phyloP scores from a whole-genome alignment of 352 stramenopile species.

The Globisporangium barbulae region DNA sequence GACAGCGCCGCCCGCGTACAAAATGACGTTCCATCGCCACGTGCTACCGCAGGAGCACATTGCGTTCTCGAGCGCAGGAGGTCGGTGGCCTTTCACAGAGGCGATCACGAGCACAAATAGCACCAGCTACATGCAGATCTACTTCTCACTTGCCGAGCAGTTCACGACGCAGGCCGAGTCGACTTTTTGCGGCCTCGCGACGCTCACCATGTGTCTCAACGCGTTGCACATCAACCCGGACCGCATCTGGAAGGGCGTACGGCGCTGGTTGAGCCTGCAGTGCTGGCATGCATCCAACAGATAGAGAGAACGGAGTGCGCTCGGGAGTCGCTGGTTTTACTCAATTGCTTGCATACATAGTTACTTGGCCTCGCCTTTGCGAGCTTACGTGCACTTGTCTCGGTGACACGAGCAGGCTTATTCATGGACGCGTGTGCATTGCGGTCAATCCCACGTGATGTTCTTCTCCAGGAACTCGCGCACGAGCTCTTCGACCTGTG shows the following conservation, averaged over 20 bases:
- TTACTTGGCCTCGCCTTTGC: not conserved
- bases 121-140: constrained; percentile 86
- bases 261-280: no score
- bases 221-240: constrained; percentile 72
- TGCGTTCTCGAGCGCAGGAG: constrained; percentile 81
- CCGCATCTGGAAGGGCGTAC: constrained; percentile 63
- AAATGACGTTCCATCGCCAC: constrained; percentile 81
- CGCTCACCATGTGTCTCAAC: constrained; percentile 81
- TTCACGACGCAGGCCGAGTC: constrained; percentile 91
- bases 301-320: no score
- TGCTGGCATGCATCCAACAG: no score
- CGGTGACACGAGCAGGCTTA: not conserved
- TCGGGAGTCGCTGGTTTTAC: no score
- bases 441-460: constrained; percentile 32
- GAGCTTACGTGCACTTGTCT: not conserved
- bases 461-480: constrained; percentile 70
- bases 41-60: constrained; percentile 75
- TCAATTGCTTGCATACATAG: constrained; percentile 2
- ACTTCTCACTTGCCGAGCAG: constrained; percentile 91
- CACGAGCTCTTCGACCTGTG: constrained; percentile 69
- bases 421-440: no score
- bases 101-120: constrained; percentile 27
- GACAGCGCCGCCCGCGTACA: constrained; percentile 7
- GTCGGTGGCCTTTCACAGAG: constrained; percentile 79
- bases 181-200: constrained; percentile 87